These are phyloP conservation scores for Hymenoscyphus scutula DNA, from an alignment of 2,329 filamentous ascomycete genomes.

Conservation along the genomic window DNA sequence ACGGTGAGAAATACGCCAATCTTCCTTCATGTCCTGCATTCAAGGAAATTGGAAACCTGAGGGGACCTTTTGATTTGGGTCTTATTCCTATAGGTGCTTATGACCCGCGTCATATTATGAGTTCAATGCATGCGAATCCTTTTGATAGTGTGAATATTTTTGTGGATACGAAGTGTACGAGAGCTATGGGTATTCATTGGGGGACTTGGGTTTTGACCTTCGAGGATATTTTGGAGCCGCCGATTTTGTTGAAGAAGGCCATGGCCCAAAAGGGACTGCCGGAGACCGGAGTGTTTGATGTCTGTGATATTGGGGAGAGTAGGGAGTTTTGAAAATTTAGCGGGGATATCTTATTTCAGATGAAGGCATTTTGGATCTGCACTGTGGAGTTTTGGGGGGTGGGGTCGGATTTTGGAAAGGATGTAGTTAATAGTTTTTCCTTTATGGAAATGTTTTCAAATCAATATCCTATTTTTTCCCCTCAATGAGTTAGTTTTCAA, in stretches of 20 bases:
- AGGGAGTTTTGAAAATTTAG: constrained; percentile 13
- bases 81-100: constrained; percentile 92
- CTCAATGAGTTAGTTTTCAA: too few species aligned
- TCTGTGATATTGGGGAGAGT: constrained; percentile 18
- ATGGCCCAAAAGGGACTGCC: constrained; percentile 62
- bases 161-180: constrained; percentile 70
- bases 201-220: constrained; percentile 77
- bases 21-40: constrained; percentile 81
- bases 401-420: not conserved
- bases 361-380: not conserved
- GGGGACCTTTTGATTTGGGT: constrained; percentile 85
- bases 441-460: not conserved
- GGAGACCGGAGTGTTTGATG: constrained; percentile 41
- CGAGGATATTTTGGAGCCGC: constrained; percentile 82
- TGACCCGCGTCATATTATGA: constrained; percentile 67
- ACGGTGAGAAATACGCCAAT: constrained; percentile 62
- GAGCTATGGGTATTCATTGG: constrained; percentile 86
- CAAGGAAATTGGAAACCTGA: constrained; percentile 72
- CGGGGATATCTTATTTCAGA: not conserved
- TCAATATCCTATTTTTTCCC: not conserved
- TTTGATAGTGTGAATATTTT: constrained; percentile 88
- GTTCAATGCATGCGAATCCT: constrained; percentile 78
- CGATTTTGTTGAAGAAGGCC: constrained; percentile 66
- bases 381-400: not conserved
- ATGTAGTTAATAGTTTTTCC: not conserved